Evolutionary conservation across 2,329 filamentous ascomycete species (phyloP), one percentile per base, ranked within the genome.

Genomic region (Saccharata proteae): DNA sequence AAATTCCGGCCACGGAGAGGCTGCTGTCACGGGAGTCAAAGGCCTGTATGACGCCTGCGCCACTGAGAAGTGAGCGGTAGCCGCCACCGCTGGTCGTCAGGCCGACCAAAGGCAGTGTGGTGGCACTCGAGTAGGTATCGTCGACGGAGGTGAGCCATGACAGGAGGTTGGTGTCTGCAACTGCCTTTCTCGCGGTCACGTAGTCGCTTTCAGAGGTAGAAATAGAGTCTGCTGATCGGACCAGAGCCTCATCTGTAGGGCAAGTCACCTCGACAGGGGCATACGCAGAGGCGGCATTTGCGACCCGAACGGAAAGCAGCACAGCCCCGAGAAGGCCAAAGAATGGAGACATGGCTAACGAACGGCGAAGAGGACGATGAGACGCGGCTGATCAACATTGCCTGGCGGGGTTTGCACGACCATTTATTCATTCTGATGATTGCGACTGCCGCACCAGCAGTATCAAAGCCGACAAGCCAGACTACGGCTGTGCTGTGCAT

Each of bases 1-100:
- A 64, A 0, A 67, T 38, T 4, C 62, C 62, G 26, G 49, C 55
- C 6, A 55, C 55, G 25, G 49, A 40, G 11, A 21, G 11, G 25
- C 52, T 43, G 35, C 53, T 56, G 30, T 65, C 61, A 31, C 62
- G 51, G 5, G 18, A 40, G 46, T 67, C 63, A 12, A 65, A 45
- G 3, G 45, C 60, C 41, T 64, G 54, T 16, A 65, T 40, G 2
- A 64, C 55, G 22, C 59, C 59, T 16, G 51, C 52, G 23, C 47
- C 48, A 16, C 43, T 42, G 4, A 65, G 49, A 19, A 62, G 42
- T 20, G 60, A 48, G 29, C 61, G 49, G 27, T 56, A 56, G 7
- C 61, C 58, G 30, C 61, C 61, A 23, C 61, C 61, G 18, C 33
- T 35, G 18, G 18, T 30, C 6, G 27, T 27, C 32, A 66, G 44